These are phyloP conservation scores for Debaryomycetaceae sp. DNA, from an alignment of 1,139 yeast genomes.

Conservation along the genomic window DNA sequence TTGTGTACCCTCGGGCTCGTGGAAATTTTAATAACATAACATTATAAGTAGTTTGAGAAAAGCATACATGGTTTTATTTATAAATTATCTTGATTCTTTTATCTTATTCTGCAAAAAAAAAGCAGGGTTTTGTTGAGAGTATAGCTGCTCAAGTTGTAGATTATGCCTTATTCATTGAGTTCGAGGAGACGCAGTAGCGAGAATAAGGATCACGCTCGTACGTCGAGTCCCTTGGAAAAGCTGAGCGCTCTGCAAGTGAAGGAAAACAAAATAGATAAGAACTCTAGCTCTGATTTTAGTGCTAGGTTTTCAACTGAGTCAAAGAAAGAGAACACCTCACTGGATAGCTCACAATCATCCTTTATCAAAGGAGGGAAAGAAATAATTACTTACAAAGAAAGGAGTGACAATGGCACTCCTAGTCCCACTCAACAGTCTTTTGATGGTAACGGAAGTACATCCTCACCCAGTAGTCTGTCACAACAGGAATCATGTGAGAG, in stretches of 20 bases:
- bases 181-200: neutral
- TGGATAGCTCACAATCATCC: too few species aligned
- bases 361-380: too few species aligned
- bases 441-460: neutral
- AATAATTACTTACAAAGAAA: neutral
- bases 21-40: neutral
- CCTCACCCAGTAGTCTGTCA: neutral
- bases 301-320: too few species aligned
- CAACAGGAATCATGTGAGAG: slow-evolving; percentile 5
- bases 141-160: too few species aligned
- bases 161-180: neutral
- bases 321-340: too few species aligned
- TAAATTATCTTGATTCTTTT: neutral
- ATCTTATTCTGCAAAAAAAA: neutral
- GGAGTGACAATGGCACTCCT: neutral
- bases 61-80: neutral
- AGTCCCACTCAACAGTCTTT: neutral
- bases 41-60: neutral
- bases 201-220: neutral
- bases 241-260: neutral
- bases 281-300: neutral
- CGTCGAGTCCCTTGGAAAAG: neutral
- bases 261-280: neutral
- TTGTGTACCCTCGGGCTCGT: neutral
- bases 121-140: too few species aligned